phyloP scores from a whole-genome alignment of 139 green algal species.

The Closterium sp. region DNA sequence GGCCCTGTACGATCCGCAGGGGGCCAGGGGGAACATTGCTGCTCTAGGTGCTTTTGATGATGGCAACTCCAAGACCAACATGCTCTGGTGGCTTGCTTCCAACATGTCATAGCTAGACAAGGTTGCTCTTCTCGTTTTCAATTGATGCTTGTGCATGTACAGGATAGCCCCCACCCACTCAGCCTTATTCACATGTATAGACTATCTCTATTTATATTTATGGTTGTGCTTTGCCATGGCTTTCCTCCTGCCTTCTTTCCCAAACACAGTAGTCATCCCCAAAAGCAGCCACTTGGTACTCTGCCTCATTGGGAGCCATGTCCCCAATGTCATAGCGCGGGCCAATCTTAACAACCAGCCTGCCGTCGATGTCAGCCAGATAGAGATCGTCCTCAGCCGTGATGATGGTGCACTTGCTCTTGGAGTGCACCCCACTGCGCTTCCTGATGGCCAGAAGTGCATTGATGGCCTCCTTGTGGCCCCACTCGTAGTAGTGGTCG shows the following conservation, averaged over 20 bases:
- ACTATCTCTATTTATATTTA: background rate
- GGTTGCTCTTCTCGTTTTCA: background rate
- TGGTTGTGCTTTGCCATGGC: background rate
- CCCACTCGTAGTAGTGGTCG: conserved; percentile 59
- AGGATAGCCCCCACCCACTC: background rate
- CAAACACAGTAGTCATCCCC: conserved; percentile 36
- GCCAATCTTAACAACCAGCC: conserved; percentile 34
- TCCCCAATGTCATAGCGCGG: conserved; percentile 32
- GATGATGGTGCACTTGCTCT: conserved; percentile 3
- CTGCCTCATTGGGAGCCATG: background rate
- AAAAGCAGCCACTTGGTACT: conserved; percentile 15
- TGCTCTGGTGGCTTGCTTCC: conserved; percentile 41
- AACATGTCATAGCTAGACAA: background rate
- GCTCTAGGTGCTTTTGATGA: conserved; percentile 19
- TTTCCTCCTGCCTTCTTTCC: background rate
- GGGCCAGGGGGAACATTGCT: conserved; percentile 12
- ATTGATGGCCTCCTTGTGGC: conserved; percentile 66
- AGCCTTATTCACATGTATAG: background rate
- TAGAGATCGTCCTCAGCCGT: conserved; percentile 25
- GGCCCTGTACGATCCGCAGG: conserved; percentile 18
- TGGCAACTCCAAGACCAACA: conserved; percentile 40
- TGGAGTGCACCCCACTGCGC: conserved; percentile 13
- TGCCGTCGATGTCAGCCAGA: conserved; percentile 25
- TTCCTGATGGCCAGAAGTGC: conserved; percentile 73
- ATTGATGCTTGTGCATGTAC: background rate